phyloP scores from a whole-genome alignment of 805 yeast species.

The Lachancea thermotolerans region DNA sequence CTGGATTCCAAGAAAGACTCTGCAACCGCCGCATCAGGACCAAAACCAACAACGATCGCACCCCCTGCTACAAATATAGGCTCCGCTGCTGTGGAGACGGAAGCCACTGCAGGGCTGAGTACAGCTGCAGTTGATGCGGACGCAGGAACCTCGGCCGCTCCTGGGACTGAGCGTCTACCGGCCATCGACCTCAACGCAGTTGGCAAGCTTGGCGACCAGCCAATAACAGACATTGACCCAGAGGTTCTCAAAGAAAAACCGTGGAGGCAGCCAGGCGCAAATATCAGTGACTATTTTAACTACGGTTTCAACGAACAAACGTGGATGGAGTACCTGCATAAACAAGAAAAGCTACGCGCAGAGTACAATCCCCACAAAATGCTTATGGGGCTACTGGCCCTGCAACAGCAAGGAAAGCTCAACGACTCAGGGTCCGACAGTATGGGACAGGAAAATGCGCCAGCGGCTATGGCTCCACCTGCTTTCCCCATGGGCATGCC shows the following conservation, averaged over 20 bases:
- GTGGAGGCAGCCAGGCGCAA: constrained; percentile 98
- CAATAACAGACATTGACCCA: constrained; percentile 72
- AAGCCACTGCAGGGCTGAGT: background rate
- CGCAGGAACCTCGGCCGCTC: constrained; percentile 19
- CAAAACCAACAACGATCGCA: constrained; percentile 17
- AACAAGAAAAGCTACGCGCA: constrained; percentile 74
- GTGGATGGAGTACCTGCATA: constrained; percentile 87
- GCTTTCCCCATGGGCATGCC: constrained; percentile 23
- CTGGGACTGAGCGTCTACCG: constrained; percentile 31
- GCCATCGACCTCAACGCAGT: constrained; percentile 32
- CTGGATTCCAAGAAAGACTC: constrained; percentile 21
- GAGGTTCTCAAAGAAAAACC: constrained; percentile 89
- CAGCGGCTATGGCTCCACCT: constrained; percentile 20
- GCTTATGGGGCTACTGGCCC: constrained; percentile 43
- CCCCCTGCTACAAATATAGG: constrained; percentile 8
- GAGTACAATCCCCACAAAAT: constrained; percentile 80
- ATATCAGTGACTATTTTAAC: constrained; percentile 88
- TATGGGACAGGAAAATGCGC: constrained; percentile 10
- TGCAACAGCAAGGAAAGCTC: constrained; percentile 33
- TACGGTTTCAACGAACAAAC: constrained; percentile 95
- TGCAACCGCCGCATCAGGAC: constrained; percentile 15
- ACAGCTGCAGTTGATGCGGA: background rate
- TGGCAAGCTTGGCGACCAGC: constrained; percentile 59
- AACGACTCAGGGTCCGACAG: constrained; percentile 35
- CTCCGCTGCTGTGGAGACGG: background rate